Base-by-base conservation (phyloP, 2,329 filamentous ascomycete genomes). In the Dothistroma septosporum region DNA sequence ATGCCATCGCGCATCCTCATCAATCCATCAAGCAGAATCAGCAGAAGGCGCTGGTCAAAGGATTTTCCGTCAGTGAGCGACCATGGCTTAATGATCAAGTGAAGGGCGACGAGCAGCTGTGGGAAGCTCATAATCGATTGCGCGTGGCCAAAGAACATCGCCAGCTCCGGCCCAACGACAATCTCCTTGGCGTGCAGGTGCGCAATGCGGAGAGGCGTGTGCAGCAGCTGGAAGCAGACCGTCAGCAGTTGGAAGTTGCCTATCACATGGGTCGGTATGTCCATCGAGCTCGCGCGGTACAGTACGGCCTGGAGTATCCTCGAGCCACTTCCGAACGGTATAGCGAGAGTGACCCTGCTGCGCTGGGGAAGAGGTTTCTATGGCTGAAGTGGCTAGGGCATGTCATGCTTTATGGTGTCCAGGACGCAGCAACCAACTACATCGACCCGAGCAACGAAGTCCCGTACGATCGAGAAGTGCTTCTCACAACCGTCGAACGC, bases 401-500 rank as follows among this genome's bases (percentile, higher is more conserved):
- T 35, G n/a, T 53, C n/a, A 19, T 19, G 31, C 12, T 53, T 2
- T 53, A 53, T 35, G 50, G 50, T 12, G 35, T 53, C 31, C 50
- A 53, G 31, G n/a, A 53, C 19, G 31, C 50, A 2, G 31, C 31
- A 11, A n/a, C 33, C 10, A 53, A 35, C 6, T 53, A 53, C 50
- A 53, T 53, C 50, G 50, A 53, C 16, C 50, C 50, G 6, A 31
- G n/a, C 24, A 53, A 53, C n/a, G 50, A 53, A 11, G n/a, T 53
- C 4, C 50, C 50, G 11, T 53, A 53, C 31, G 31, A 35, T 53
- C 50, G 50, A 11, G 22, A 53, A 35, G 50, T 32, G 16, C 31
- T 53, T 10, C 8, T 53, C n/a, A 37, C 35, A 8, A n/a, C 41
- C 28, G 49, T 49, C 28, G 54, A 57, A 28, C 54, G 54, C n/a